Evolutionary conservation across 345 rosid genomes (phyloP).

Genomic region (Eutrema heterophyllum): DNA sequence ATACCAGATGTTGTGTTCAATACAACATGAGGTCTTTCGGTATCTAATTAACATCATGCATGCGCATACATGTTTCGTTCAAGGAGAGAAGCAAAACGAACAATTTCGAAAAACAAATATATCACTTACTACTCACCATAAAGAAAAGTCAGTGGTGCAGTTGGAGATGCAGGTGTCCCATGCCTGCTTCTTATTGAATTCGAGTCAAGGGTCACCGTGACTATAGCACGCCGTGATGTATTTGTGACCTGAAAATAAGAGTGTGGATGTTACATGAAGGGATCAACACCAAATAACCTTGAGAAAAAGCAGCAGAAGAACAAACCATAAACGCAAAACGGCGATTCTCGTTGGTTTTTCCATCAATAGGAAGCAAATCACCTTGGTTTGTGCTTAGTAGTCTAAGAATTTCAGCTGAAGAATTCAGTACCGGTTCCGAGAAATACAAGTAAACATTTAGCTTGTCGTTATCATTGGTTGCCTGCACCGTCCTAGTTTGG

Average conservation of each 20-base stretch:
- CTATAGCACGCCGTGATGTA: conserved; percentile 46
- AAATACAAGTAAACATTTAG: conserved; percentile 74
- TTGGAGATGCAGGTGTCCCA: conserved; percentile 68
- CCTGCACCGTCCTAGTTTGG: conserved; percentile 68
- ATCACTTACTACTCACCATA: conserved; percentile 44
- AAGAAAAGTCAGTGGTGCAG: conserved; percentile 75
- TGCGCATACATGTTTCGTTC: neutral
- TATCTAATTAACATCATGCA: conserved; percentile 41
- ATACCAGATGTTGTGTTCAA: conserved; percentile 61
- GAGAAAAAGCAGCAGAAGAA: conserved; percentile 4
- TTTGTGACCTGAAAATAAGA: conserved; percentile 51
- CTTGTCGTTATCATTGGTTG: conserved; percentile 58
- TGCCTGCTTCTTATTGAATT: conserved; percentile 58
- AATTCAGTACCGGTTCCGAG: conserved; percentile 68
- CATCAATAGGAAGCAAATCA: conserved; percentile 50
- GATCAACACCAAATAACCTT: neutral
- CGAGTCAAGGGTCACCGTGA: conserved; percentile 51
- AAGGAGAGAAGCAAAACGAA: neutral
- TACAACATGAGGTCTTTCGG: conserved; percentile 70
- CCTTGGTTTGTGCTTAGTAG: conserved; percentile 55
- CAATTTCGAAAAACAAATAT: neutral
- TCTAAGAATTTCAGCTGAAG: conserved; percentile 55
- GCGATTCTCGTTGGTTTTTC: conserved; percentile 52
- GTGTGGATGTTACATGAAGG: neutral
- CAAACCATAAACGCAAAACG: conserved; percentile 79